Evolutionary conservation across 2,329 filamentous ascomycete genomes (phyloP).

Genomic region (Hyphodiscus sp.): DNA sequence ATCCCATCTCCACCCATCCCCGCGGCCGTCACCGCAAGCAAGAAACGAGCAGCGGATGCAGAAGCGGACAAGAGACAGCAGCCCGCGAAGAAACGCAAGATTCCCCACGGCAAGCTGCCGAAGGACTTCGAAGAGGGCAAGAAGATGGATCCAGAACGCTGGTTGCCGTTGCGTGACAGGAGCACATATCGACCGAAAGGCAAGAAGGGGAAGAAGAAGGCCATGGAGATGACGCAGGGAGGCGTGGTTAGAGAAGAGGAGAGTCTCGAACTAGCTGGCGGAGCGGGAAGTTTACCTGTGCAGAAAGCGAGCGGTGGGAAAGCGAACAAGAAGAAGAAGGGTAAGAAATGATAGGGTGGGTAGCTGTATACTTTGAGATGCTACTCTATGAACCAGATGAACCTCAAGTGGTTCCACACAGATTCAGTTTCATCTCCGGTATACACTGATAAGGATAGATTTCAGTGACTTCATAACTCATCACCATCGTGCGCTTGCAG

Average conservation of each 20-base stretch:
- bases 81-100: conserved; percentile 47
- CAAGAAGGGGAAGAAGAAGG: conserved; percentile 85
- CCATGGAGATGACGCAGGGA: conserved; percentile 74
- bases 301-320: conserved; percentile 46
- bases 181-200: conserved; percentile 86
- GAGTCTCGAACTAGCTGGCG: conserved; percentile 57
- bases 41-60: conserved; percentile 44
- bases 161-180: conserved; percentile 84
- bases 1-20: conserved; percentile 45
- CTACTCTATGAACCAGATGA: no score
- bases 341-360: conserved; percentile 39
- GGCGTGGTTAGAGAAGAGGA: conserved; percentile 71
- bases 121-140: conserved; percentile 72
- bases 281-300: conserved; percentile 56
- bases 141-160: conserved; percentile 82
- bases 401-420: no score
- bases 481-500: no score
- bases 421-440: no score
- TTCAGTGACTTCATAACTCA: no score
- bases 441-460: no score
- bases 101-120: conserved; percentile 55
- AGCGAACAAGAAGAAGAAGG: conserved; percentile 39
- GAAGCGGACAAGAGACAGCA: conserved; percentile 34
- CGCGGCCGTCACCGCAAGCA: conserved; percentile 32
- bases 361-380: not conserved